These are phyloP conservation scores for Neospora caninum DNA, from an alignment of 169 alveolate species.

Conservation along the genomic window DNA sequence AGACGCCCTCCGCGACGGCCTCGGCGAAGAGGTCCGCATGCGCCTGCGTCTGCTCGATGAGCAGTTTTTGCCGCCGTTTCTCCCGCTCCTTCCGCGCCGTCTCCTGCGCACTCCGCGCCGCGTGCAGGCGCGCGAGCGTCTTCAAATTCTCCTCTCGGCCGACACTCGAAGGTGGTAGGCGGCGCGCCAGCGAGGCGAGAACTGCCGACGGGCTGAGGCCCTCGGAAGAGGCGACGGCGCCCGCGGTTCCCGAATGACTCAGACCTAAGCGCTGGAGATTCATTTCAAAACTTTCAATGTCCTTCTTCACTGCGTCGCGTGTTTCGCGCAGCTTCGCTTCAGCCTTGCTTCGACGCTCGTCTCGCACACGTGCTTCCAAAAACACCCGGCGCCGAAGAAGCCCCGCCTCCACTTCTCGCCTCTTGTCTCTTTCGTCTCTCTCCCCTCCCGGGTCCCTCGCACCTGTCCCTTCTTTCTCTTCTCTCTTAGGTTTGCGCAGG, in stretches of 20 bases:
- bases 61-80: constrained; percentile 47
- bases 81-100: constrained; percentile 34
- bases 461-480: neutral
- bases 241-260: neutral
- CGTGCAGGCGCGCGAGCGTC: constrained; percentile 47
- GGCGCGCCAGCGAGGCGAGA: neutral
- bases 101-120: constrained; percentile 52
- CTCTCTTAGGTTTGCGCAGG: neutral
- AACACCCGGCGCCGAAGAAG: neutral
- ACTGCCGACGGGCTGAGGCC: neutral
- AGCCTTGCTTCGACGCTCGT: neutral
- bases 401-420: neutral
- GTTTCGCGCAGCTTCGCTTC: neutral
- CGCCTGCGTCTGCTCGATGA: constrained; percentile 53
- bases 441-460: neutral
- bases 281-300: constrained; percentile 46
- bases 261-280: constrained; percentile 57
- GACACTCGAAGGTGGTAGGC: neutral
- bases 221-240: neutral
- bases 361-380: neutral
- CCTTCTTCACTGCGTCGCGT: constrained; percentile 1
- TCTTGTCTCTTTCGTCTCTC: neutral
- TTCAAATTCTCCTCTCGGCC: neutral
- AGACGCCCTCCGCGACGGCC: neutral
- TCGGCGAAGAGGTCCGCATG: neutral